Evolutionary conservation across 2,329 filamentous ascomycete species (phyloP).

Genomic region (Colletotrichum nymphaeae): DNA sequence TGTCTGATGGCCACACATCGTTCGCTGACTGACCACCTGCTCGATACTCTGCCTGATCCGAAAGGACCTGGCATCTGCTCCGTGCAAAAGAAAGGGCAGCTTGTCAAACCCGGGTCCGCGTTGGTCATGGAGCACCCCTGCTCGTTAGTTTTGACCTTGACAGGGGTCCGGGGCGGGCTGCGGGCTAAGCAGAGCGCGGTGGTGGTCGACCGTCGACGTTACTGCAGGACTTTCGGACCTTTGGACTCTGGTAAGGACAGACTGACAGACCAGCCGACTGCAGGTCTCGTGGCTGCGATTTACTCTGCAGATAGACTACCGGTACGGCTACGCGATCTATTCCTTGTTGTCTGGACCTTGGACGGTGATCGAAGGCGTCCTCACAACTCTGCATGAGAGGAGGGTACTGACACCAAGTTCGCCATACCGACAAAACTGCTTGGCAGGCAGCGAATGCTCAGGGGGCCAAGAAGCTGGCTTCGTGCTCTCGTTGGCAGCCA

Average conservation of each 20-base stretch:
- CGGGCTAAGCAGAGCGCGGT: not conserved
- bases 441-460: not conserved
- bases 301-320: not conserved
- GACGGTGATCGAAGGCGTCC: not conserved
- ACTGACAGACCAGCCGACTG: slow-evolving; percentile 9
- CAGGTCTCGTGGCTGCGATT: not conserved
- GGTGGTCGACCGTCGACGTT: slow-evolving; percentile 1
- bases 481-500: not conserved
- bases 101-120: slow-evolving; percentile 27
- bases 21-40: not conserved
- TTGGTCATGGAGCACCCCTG: slow-evolving; percentile 23
- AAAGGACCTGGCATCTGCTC: slow-evolving; percentile 3
- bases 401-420: not conserved
- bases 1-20: not conserved
- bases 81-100: slow-evolving; percentile 11
- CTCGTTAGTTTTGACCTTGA: slow-evolving; percentile 22
- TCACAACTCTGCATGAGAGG: not conserved
- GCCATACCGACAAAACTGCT: too few species aligned
- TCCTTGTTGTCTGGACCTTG: not conserved
- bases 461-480: not conserved
- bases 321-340: too few species aligned
- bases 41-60: not conserved
- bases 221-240: slow-evolving; percentile 17
- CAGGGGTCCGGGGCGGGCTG: slow-evolving; percentile 13
- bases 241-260: slow-evolving; percentile 1